phyloP scores from a whole-genome alignment of 768 basidiomycete genomes.

The Cystofilobasidium macerans region DNA sequence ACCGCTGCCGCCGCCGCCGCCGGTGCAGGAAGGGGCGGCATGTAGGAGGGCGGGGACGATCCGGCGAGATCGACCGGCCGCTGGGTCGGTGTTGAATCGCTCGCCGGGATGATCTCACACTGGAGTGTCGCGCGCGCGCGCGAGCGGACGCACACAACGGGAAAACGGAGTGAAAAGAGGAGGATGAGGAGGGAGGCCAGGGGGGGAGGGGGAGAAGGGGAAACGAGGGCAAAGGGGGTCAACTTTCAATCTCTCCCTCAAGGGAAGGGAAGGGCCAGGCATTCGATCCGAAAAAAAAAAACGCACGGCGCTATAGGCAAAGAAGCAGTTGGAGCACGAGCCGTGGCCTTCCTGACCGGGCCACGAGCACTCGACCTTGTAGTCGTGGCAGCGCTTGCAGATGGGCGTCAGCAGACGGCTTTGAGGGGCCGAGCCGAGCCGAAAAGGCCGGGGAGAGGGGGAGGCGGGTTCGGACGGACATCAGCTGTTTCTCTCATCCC shows the following conservation, averaged over 20 bases:
- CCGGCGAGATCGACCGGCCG: not conserved
- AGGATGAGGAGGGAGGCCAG: not conserved
- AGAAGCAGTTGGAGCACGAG: conserved; percentile 10
- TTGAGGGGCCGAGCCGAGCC: no score
- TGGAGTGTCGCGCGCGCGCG: not conserved
- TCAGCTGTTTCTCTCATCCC: no score
- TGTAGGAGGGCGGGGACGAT: not conserved
- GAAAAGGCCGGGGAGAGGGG: not conserved
- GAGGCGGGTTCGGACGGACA: no score
- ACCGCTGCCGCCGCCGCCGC: no score
- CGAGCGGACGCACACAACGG: not conserved
- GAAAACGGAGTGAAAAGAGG: not conserved
- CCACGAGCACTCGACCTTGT: conserved; percentile 11
- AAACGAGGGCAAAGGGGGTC: no score
- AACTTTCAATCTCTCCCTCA: no score
- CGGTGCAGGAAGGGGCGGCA: not conserved
- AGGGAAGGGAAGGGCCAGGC: no score
- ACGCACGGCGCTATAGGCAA: conserved; percentile 1
- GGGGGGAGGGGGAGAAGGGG: not conserved
- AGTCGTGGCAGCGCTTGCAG: conserved; percentile 13
- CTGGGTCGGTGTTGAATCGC: not conserved
- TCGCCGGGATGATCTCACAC: not conserved
- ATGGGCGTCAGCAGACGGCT: not conserved
- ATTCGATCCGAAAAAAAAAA: no score
- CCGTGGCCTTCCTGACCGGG: conserved; percentile 6